Conservation (phyloP, 2,329 filamentous ascomycete genomes). For the Verticillium isaacii region DNA sequence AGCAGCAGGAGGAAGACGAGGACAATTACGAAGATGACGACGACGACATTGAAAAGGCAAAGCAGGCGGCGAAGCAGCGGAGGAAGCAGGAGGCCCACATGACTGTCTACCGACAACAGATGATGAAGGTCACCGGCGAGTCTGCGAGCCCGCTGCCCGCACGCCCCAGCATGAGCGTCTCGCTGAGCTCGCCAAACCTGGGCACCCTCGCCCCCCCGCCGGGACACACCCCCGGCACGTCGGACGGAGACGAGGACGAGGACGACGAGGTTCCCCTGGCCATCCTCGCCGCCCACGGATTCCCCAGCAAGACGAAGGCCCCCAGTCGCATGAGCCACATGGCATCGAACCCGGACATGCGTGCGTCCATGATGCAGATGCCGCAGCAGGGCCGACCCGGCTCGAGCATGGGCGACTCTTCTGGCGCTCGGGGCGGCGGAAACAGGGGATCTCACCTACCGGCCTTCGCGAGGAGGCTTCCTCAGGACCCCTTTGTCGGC, state of each 20-base stretch:
- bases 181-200: slow-evolving; percentile 60
- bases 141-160: slow-evolving; percentile 41
- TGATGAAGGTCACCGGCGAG: slow-evolving; percentile 94
- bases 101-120: slow-evolving; percentile 85
- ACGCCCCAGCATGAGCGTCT: slow-evolving; percentile 52
- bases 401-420: slow-evolving; percentile 52
- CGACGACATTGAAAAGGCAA: slow-evolving; percentile 73
- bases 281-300: slow-evolving; percentile 84
- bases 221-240: slow-evolving; percentile 28
- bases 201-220: slow-evolving; percentile 29
- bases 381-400: slow-evolving; percentile 45
- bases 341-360: slow-evolving; percentile 68
- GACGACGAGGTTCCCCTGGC: slow-evolving; percentile 86
- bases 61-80: slow-evolving; percentile 68
- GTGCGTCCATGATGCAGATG: slow-evolving; percentile 44
- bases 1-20: slow-evolving; percentile 61
- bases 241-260: slow-evolving; percentile 69
- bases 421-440: slow-evolving; percentile 18
- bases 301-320: slow-evolving; percentile 72
- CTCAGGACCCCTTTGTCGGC: slow-evolving; percentile 80
- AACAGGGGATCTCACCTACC: slow-evolving; percentile 54
- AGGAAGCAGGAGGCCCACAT: slow-evolving; percentile 88
- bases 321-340: slow-evolving; percentile 62
- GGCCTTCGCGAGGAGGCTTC: slow-evolving; percentile 76
- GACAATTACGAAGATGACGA: slow-evolving; percentile 68